These are phyloP conservation scores for Dryadomyces quercivorus DNA, from an alignment of 2,329 filamentous ascomycete genomes.

Conservation along the genomic window DNA sequence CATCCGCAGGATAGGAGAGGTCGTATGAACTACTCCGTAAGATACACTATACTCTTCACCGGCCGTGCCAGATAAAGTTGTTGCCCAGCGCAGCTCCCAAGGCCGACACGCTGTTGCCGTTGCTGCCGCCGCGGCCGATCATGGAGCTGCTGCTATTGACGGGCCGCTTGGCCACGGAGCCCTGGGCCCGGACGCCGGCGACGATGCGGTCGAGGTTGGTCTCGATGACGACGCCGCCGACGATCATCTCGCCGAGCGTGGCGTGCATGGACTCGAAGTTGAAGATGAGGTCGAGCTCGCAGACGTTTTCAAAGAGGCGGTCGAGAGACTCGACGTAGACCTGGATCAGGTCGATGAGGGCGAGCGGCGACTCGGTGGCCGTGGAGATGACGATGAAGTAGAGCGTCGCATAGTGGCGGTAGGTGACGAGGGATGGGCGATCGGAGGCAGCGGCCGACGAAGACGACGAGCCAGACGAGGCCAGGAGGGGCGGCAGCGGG, in stretches of 20 bases:
- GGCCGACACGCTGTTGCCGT: constrained; percentile 25
- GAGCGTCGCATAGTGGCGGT: constrained; percentile 94
- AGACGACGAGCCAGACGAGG: constrained; percentile 50
- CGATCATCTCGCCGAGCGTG: constrained; percentile 83
- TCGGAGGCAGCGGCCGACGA: constrained; percentile 57
- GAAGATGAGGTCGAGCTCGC: constrained; percentile 96
- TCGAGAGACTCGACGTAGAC: constrained; percentile 96
- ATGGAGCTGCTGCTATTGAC: constrained; percentile 49
- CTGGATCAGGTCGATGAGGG: constrained; percentile 91
- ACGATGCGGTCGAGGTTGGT: constrained; percentile 83
- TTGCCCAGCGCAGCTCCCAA: constrained; percentile 39
- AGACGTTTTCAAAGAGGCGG: constrained; percentile 94
- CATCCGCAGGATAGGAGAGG: too few species aligned
- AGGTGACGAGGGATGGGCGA: constrained; percentile 88
- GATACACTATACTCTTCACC: too few species aligned
- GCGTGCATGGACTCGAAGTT: constrained; percentile 97
- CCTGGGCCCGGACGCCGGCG: constrained; percentile 66
- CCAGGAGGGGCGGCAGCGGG: constrained; percentile 57
- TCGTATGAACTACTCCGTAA: too few species aligned
- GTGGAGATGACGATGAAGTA: constrained; percentile 99
- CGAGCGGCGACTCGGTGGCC: constrained; percentile 87
- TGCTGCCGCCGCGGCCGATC: constrained; percentile 25
- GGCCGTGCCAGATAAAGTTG: constrained; percentile 42
- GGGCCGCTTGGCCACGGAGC: constrained; percentile 65
- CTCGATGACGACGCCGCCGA: constrained; percentile 88